Conservation (phyloP, 768 basidiomycete genomes). For the Trametes elegans region DNA sequence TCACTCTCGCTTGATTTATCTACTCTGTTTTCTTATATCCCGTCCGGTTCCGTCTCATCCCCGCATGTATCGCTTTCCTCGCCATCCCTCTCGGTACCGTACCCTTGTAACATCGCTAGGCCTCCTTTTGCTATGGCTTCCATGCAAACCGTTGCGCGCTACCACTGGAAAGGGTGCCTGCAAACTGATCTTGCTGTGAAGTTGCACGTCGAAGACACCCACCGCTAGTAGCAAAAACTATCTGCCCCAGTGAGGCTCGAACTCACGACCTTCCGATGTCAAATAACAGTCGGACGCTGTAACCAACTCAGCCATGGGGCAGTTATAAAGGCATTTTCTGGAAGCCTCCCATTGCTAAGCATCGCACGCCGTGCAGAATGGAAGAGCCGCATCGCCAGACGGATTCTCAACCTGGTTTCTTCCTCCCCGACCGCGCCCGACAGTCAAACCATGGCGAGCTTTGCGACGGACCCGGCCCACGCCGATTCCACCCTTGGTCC, state of each 20-base stretch:
- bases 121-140: background rate
- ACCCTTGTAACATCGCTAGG: conserved; percentile 11
- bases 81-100: background rate
- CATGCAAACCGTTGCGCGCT: too few species aligned
- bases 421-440: conserved; percentile 26
- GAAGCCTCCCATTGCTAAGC: background rate
- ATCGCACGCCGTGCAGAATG: too few species aligned
- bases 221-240: background rate
- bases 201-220: too few species aligned
- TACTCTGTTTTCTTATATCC: background rate
- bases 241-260: conserved; percentile 56
- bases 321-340: conserved; percentile 15
- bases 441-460: conserved; percentile 22
- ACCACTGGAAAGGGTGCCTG: too few species aligned
- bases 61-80: background rate
- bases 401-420: conserved; percentile 16
- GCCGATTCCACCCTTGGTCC: conserved; percentile 26
- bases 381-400: background rate
- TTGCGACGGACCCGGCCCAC: conserved; percentile 29
- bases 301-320: conserved; percentile 79
- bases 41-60: background rate
- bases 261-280: conserved; percentile 66
- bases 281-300: conserved; percentile 74
- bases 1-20: conserved; percentile 6
- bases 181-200: too few species aligned